Base-by-base conservation (phyloP, 345 rosid species). In the Clausena lansium region DNA sequence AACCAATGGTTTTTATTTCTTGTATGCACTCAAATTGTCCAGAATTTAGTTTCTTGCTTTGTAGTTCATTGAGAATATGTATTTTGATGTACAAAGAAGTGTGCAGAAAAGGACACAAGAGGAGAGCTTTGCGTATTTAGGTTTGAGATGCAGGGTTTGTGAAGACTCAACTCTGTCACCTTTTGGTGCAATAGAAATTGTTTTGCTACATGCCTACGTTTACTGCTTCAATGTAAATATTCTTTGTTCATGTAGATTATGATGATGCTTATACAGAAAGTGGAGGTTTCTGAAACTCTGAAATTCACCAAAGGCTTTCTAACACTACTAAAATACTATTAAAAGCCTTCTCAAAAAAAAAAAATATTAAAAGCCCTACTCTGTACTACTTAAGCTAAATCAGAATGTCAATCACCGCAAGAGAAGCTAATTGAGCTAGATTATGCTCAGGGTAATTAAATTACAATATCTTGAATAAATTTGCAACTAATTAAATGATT, bases 41-140 rank as follows among this genome's bases (percentile, higher is more conserved):
- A n/a, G n/a, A 32, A 68, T 30, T 66, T 70, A 28, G 20, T 28
- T 4, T 67, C 24, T 10, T 58, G 67, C 3, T n/a, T 28, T 50
- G 39, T 39, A 17, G 70, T 24, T 71, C 3, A 11, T 22, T 50
- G 67, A 33, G 83, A 45, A 35, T 54, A 52, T 73, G 38, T 75
- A 8, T 30, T 67, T 28, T 15, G 38, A 36, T 68, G 61, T 38
- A 79, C 69, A 28, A 9, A n/a, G 32, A 22, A 30, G 57, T 63
- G 24, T 77, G 41, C 32, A 64, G 32, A n/a, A 28, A 70, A 70
- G 67, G 30, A 41, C 1, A 50, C 60, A 9, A 22, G 22, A 32
- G 3, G 35, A 55, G 68, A 67, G 70, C 47, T 64, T 57, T 36
- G 35, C 61, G 58, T 60, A 60, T 61, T 45, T 47, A 41, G 67